Evolutionary conservation across 2,329 filamentous ascomycete species (phyloP).

Genomic region (Fusarium sp.): DNA sequence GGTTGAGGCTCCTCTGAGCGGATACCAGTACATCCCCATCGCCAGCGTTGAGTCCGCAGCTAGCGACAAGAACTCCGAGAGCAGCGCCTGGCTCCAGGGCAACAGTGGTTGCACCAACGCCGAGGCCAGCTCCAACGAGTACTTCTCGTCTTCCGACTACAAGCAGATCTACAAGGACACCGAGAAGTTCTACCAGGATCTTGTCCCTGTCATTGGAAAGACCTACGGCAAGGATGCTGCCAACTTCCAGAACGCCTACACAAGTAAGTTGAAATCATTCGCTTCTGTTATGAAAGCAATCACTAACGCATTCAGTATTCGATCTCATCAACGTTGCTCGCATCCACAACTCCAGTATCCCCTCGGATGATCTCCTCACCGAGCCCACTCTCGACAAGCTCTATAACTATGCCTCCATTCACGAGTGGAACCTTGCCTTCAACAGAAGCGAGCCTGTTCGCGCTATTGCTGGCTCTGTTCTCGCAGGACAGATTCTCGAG

Average conservation of each 20-base stretch:
- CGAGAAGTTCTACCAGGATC: conserved; percentile 70
- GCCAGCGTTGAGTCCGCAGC: conserved; percentile 70
- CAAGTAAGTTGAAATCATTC: conserved; percentile 69
- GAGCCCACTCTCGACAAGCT: conserved; percentile 73
- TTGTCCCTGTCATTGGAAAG: conserved; percentile 69
- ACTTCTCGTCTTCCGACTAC: conserved; percentile 66
- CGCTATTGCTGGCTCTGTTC: conserved; percentile 70
- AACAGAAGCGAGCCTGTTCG: conserved; percentile 79
- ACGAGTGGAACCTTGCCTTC: conserved; percentile 88
- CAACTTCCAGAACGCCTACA: conserved; percentile 73
- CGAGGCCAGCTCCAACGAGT: conserved; percentile 69
- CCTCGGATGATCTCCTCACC: conserved; percentile 72
- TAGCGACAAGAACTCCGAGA: conserved; percentile 69
- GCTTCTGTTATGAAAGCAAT: conserved; percentile 61
- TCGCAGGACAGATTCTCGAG: conserved; percentile 69
- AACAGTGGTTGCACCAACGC: conserved; percentile 70
- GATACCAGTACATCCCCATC: conserved; percentile 89
- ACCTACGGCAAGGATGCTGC: conserved; percentile 64
- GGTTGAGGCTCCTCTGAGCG: conserved; percentile 78
- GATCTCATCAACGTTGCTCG: conserved; percentile 73
- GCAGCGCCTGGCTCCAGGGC: conserved; percentile 72
- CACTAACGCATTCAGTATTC: conserved; percentile 61
- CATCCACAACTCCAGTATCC: conserved; percentile 74
- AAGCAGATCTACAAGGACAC: conserved; percentile 63
- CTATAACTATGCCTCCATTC: conserved; percentile 80